Conservation (phyloP, 208 protist species). For the Trypanosoma rangeli region DNA sequence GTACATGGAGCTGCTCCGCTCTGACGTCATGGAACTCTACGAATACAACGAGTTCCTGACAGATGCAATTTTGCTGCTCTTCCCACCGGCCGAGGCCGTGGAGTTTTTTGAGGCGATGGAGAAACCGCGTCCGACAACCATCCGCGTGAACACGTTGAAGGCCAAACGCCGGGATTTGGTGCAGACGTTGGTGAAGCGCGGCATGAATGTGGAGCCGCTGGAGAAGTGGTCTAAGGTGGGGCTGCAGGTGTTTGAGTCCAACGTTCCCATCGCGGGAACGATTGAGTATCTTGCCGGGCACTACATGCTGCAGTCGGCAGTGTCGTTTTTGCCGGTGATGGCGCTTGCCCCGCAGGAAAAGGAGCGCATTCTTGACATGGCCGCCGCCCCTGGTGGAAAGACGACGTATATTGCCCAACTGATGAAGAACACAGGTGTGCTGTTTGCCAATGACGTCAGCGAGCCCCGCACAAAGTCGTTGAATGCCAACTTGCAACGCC, state of each 20-base stretch:
- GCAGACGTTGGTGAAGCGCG: slow-evolving; percentile 93
- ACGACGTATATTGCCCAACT: slow-evolving; percentile 97
- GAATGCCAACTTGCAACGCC: slow-evolving; percentile 96
- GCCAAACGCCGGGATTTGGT: slow-evolving; percentile 94
- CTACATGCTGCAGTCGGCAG: slow-evolving; percentile 99
- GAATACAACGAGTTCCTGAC: slow-evolving; percentile 96
- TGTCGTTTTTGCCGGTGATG: slow-evolving; percentile 98
- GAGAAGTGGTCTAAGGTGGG: slow-evolving; percentile 97
- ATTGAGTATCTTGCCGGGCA: slow-evolving; percentile 99
- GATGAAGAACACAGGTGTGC: slow-evolving; percentile 98
- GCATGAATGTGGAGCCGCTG: slow-evolving; percentile 97
- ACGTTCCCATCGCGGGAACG: slow-evolving; percentile 98
- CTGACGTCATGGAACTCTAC: slow-evolving; percentile 94
- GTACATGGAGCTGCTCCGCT: slow-evolving; percentile 90
- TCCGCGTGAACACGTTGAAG: slow-evolving; percentile 99
- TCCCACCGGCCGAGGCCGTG: slow-evolving; percentile 91
- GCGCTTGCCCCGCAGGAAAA: slow-evolving; percentile 94
- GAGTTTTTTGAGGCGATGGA: slow-evolving; percentile 98
- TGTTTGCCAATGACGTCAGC: slow-evolving; percentile 99
- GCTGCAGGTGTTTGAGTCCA: slow-evolving; percentile 97
- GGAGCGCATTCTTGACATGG: slow-evolving; percentile 98
- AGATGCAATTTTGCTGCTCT: slow-evolving; percentile 94
- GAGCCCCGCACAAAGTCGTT: slow-evolving; percentile 95
- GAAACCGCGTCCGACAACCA: slow-evolving; percentile 96
- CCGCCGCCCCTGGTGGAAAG: slow-evolving; percentile 98